Conservation (phyloP, 192 early-diverging fungal genomes). For the Mortierella claussenii region DNA sequence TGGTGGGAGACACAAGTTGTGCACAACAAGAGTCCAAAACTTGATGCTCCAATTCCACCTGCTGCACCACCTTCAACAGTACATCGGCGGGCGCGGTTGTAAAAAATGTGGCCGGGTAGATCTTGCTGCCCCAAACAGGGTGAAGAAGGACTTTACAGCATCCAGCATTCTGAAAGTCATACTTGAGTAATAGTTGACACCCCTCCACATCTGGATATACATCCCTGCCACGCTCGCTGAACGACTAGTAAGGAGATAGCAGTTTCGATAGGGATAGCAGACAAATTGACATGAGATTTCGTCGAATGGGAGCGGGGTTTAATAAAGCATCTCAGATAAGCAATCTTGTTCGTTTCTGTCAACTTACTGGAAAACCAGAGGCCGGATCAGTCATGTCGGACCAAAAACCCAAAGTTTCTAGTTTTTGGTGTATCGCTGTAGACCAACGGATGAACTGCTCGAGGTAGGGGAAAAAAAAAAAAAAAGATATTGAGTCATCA, state of each 20-base stretch:
- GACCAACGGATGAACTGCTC: slow-evolving; percentile 79
- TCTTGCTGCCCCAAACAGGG: slow-evolving; percentile 89
- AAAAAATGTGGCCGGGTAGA: slow-evolving; percentile 91
- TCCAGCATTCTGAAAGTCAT: slow-evolving; percentile 80
- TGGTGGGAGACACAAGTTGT: too few relatives aligned
- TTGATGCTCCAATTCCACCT: slow-evolving; percentile 24
- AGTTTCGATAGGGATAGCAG: not conserved
- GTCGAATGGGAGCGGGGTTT: too few relatives aligned
- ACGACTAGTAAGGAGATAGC: slow-evolving; percentile 52
- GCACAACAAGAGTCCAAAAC: too few relatives aligned
- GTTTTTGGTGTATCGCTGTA: slow-evolving; percentile 61
- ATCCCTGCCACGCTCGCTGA: slow-evolving; percentile 73
- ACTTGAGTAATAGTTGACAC: slow-evolving; percentile 77
- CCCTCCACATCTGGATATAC: slow-evolving; percentile 94
- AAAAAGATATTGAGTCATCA: too few relatives aligned
- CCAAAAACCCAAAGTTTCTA: slow-evolving; percentile 77
- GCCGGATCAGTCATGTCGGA: slow-evolving; percentile 93
- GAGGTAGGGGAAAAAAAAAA: not conserved
- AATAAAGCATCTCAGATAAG: not conserved
- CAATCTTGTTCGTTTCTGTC: not conserved
- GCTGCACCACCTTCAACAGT: slow-evolving; percentile 28
- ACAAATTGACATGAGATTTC: not conserved
- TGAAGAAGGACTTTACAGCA: slow-evolving; percentile 88
- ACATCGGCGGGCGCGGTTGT: slow-evolving; percentile 75
- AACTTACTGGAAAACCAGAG: slow-evolving; percentile 81